Percentiles rank a stretch among this genome's conserved stretches.
Conservation (phyloP, 1,139 yeast genomes). For the Protomyces inundatus region DNA sequence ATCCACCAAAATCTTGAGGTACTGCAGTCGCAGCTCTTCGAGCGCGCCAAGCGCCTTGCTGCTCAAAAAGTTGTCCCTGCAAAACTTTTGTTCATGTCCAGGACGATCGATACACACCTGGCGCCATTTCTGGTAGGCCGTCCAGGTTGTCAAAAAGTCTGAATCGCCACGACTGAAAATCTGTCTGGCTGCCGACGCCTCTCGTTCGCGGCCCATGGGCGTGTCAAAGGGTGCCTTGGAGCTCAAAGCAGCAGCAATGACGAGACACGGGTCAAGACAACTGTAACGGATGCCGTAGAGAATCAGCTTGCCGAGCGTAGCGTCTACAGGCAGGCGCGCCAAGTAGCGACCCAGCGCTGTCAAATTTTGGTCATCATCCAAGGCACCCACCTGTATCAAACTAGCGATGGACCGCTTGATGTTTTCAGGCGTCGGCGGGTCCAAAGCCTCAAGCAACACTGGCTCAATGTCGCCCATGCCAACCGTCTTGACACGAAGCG, state of each 20-base stretch:
- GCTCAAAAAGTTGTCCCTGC: constrained; percentile 7
- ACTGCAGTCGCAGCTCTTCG: constrained; percentile 20
- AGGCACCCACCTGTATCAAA: constrained; percentile 61
- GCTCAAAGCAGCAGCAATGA: constrained; percentile 31
- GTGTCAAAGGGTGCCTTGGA: constrained; percentile 29
- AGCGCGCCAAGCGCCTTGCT: constrained; percentile 9
- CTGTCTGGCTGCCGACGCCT: constrained; percentile 24
- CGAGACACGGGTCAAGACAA: constrained; percentile 32
- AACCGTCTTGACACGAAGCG: constrained; percentile 69
- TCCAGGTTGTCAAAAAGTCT: constrained; percentile 25
- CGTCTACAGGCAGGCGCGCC: constrained; percentile 54
- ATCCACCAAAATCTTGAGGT: constrained; percentile 20
- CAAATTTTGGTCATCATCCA: constrained; percentile 42
- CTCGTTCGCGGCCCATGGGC: constrained; percentile 27
- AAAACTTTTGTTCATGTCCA: constrained; percentile 20
- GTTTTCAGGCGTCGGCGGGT: constrained; percentile 58
- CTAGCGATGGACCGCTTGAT: constrained; percentile 53
- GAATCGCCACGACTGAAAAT: constrained; percentile 22
- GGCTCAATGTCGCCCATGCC: constrained; percentile 54
- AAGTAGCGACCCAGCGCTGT: constrained; percentile 53
- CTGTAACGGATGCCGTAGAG: constrained; percentile 40
- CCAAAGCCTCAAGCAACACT: constrained; percentile 61
- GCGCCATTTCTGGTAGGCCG: constrained; percentile 27
- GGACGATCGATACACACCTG: constrained; percentile 20
- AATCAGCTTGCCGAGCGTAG: constrained; percentile 64